Evolutionary conservation across 768 basidiomycete genomes (phyloP), one percentile per base, ranked within the genome.

Genomic region (Russula sp.): DNA sequence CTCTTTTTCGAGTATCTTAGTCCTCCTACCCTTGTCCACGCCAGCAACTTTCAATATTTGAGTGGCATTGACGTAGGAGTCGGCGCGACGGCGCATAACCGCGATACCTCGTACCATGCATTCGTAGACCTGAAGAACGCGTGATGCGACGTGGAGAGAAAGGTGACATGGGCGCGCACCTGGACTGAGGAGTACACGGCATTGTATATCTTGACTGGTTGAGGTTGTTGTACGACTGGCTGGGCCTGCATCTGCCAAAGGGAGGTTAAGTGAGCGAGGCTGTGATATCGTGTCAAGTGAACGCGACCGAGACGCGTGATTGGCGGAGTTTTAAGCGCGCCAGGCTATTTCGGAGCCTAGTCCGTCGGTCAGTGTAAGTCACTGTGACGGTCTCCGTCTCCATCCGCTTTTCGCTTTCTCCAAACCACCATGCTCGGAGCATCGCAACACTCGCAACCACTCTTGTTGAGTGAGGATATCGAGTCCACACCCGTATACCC

Each of bases 41-140:
- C 97, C 97, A 7, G 96, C 95, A 44, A 99, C 96, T 77, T 99
- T 99, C 70, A 99, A 85, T 66, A 99, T 98, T 76, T 99, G 97
- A 2, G 97, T 98, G 70, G 97, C 97, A 80, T 99, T 99, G 68
- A 99, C 91, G 74, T 84, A 98, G 71, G 92, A 94, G 76, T 98
- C 97, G 58, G 85, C 85, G 71, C 94, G 86, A 73, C 97, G 81
- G 58, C 96, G 87, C 97, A 99, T 99, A 70, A 99, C 96, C 1
- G 96, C 96, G 73, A 98, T 98, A 44, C 95, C 95, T 71, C 96
- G 84, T 69, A 97, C 89, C 93, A 98, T 97, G 72, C 94, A 96
- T 77, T 98, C 95, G 76, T 94, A 96, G 26, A 98, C 95, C 86
- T 96, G 57, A 60, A 63, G 60, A 67, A 70, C 66, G 54, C 61